phyloP scores from a whole-genome alignment of 2,329 filamentous ascomycete species.

The Fusarium odoratissimum region DNA sequence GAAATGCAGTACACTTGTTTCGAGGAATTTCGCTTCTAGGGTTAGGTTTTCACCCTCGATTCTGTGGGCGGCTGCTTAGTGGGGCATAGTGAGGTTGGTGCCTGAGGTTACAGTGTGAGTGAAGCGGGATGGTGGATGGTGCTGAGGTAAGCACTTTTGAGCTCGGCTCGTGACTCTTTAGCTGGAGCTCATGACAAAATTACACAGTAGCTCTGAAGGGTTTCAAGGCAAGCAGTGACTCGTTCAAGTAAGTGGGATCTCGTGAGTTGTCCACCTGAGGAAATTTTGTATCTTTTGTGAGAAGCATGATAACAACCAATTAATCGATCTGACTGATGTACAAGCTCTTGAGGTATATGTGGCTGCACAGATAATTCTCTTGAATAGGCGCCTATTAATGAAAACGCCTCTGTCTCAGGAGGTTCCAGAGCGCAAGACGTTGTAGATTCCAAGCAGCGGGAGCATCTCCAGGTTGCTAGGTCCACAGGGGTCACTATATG shows the following conservation, averaged over 20 bases:
- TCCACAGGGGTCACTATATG: neutral
- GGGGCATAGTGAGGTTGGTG: constrained; percentile 21
- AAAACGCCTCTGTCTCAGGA: constrained; percentile 26
- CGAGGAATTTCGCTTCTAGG: constrained; percentile 43
- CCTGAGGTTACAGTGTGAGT: constrained; percentile 24
- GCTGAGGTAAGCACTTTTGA: constrained; percentile 20
- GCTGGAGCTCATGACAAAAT: constrained; percentile 32
- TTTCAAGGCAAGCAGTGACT: constrained; percentile 1
- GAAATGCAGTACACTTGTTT: neutral
- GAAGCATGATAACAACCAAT: neutral
- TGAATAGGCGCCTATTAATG: neutral
- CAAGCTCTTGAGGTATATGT: neutral
- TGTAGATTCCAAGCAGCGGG: constrained; percentile 1
- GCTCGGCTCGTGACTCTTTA: constrained; percentile 11
- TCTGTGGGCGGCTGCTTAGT: constrained; percentile 31
- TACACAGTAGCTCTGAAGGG: constrained; percentile 1
- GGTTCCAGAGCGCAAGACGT: neutral
- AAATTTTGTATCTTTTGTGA: neutral
- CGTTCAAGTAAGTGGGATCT: neutral
- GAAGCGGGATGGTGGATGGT: neutral
- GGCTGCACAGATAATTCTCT: neutral
- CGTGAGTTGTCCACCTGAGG: neutral
- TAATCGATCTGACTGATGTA: neutral
- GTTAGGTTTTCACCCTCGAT: constrained; percentile 55
- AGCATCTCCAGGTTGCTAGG: neutral